Evolutionary conservation across 768 basidiomycete genomes (phyloP), one percentile per base, ranked within the genome.

Genomic region (Leucocoprinus leucothites): DNA sequence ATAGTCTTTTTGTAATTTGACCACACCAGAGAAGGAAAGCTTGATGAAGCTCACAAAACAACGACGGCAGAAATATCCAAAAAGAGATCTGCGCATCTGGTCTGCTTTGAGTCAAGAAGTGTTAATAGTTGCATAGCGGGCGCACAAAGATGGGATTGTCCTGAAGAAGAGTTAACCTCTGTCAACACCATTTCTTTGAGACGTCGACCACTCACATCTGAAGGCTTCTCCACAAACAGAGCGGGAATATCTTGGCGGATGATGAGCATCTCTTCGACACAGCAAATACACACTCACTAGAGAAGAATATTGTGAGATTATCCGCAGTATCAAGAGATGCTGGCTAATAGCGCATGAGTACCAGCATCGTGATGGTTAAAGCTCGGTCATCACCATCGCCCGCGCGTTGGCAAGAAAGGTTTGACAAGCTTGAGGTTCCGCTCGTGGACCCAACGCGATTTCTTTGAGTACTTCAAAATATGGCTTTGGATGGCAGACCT

Each of bases 31-130:
- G 60, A 86, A 91, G 0, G 91, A 89, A 2, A 94, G 73, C 64
- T 92, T 92, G 61, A 80, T 64, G 68, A 86, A 92, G 61, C 80
- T 85, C 47, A 90, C 77, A 57, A 79, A 85, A 64, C 87, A 91
- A 38, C 91, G 79, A 45, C 91, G 86, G 60, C 81, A 84, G 64
- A 92, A 93, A 62, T 83, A 89, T 2, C 90, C 92, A 66, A 92
- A 89, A 19, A 89, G 69, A 2, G 91, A 93, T 18, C 88, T 84
- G 24, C 87, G 83, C 50, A 75, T 76, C 91, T 92, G 51, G 44
- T 14, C 24, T n/a, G 24, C 45, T 25, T 31, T 28, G 26, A 36
- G 31, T 28, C 8, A 16, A 18, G 42, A 38, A 35, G 48, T 18
- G 9, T 48, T 55, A 31, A 19, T 35, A 25, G 9, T 14, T 13